Percentiles rank a stretch among this genome's conserved stretches.
Evolutionary conservation across 2,329 filamentous ascomycete species (phyloP).

Genomic region (Mycocentrospora acerina): DNA sequence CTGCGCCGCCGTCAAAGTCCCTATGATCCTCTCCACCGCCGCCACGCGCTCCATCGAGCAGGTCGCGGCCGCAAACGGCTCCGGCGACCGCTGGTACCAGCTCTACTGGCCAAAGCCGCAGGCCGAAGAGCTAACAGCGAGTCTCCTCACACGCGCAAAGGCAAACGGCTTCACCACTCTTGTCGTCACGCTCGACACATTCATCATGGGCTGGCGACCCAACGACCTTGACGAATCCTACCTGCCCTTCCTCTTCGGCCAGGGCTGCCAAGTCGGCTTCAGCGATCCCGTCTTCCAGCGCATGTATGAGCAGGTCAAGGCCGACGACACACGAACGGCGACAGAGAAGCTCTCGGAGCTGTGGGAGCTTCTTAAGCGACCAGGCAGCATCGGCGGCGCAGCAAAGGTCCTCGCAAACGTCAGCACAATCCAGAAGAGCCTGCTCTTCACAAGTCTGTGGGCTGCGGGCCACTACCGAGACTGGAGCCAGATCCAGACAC

Average conservation of each 20-base stretch:
- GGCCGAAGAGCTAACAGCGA: constrained; percentile 65
- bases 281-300: constrained; percentile 41
- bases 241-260: constrained; percentile 57
- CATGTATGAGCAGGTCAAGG: constrained; percentile 34
- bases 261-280: constrained; percentile 39
- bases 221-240: constrained; percentile 66
- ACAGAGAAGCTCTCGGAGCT: constrained; percentile 39
- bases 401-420: constrained; percentile 38
- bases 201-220: constrained; percentile 68
- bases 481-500: constrained; percentile 37
- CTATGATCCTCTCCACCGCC: constrained; percentile 69
- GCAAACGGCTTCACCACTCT: constrained; percentile 64
- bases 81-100: constrained; percentile 68
- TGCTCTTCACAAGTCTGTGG: constrained; percentile 39
- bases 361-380: constrained; percentile 40
- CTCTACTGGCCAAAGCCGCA: constrained; percentile 71
- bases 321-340: constrained; percentile 31
- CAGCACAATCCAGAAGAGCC: constrained; percentile 36
- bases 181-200: constrained; percentile 73
- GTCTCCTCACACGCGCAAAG: constrained; percentile 63
- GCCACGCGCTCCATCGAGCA: constrained; percentile 66
- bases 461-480: constrained; percentile 38
- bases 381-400: constrained; percentile 35
- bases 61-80: constrained; percentile 59
- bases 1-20: constrained; percentile 61